Evolutionary conservation across 108 stramenopile species (phyloP), one percentile per base, ranked within the genome.

Genomic region (Craspedostauros australis): DNA sequence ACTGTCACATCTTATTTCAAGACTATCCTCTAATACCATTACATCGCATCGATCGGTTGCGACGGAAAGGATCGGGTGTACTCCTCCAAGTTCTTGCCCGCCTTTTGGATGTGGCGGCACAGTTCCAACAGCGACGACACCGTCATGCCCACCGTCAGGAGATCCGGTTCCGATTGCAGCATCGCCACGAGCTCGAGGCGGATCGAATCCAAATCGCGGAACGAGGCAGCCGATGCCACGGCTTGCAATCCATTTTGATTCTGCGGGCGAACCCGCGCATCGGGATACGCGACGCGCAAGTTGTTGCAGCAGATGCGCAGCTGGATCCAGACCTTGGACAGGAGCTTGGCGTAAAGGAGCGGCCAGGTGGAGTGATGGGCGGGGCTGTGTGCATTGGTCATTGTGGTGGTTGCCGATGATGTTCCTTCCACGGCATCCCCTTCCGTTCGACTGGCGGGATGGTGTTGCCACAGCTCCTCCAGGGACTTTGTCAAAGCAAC

Each of bases 71-170:
- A n/a, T n/a, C n/a, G n/a, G n/a, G n/a, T n/a, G n/a, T n/a, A n/a
- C n/a, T n/a, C n/a, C 39, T 65, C 64, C 44, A 65, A 34, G 1
- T 31, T 20, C 1, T 24, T 22, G n/a, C 64, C 64, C 4, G 45
- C 54, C 7, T 50, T 12, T 24, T 65, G 64, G 18, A 65, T 27
- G 38, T 65, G 64, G n/a, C 57, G 54, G 21, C 64, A 65, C 2
- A 65, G 23, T 19, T 65, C 64, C 39, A 65, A 36, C n/a, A 65
- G 32, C 46, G 41, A 47, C 11, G 64, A 49, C 4, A 49, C 50
- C 3, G 56, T 57, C 22, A 57, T 56, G 11, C 64, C 54, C 22
- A 47, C 11, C 15, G 50, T 36, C 9, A 57, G 46, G 5, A 65
- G 23, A 11, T 27, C 46, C 45, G 23, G 16, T 9, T 5, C 4